A percentile compares a stretch with the other conserved stretches of the same genome.
Conservation (phyloP, 2,329 filamentous ascomycete genomes). For the Colletotrichum tamarilloi region DNA sequence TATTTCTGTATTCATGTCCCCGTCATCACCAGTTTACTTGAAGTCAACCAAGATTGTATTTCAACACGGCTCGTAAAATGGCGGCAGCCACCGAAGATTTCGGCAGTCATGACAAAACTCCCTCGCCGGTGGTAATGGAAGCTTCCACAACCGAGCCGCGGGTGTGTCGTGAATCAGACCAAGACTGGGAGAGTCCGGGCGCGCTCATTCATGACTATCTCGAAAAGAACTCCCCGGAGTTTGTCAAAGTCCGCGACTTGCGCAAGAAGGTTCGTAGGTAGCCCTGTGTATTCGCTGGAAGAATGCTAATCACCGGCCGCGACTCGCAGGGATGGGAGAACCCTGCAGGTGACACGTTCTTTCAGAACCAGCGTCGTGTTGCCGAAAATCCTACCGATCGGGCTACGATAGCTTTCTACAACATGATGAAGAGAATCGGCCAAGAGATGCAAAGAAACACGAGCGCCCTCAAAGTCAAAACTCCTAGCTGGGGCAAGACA, state of each 20-base stretch:
- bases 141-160: background rate
- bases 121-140: background rate
- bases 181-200: background rate
- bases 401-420: conserved; percentile 46
- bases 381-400: conserved; percentile 47
- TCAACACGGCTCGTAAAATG: background rate
- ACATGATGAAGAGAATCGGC: conserved; percentile 56
- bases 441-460: conserved; percentile 51
- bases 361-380: conserved; percentile 50
- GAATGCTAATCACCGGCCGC: background rate
- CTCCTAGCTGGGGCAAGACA: background rate
- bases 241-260: background rate
- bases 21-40: background rate
- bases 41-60: background rate
- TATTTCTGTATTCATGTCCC: background rate
- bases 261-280: background rate
- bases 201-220: background rate
- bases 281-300: background rate
- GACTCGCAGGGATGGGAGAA: conserved; percentile 56
- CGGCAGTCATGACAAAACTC: background rate
- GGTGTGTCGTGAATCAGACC: background rate
- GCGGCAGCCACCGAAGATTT: too few species aligned
- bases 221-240: background rate
- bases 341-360: conserved; percentile 53
- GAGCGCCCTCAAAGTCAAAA: conserved; percentile 43